Percentiles rank a stretch among this genome's conserved stretches.
These are phyloP conservation scores for Botryotinia globosa DNA, from an alignment of 2,329 filamentous ascomycete genomes.

Conservation along the genomic window DNA sequence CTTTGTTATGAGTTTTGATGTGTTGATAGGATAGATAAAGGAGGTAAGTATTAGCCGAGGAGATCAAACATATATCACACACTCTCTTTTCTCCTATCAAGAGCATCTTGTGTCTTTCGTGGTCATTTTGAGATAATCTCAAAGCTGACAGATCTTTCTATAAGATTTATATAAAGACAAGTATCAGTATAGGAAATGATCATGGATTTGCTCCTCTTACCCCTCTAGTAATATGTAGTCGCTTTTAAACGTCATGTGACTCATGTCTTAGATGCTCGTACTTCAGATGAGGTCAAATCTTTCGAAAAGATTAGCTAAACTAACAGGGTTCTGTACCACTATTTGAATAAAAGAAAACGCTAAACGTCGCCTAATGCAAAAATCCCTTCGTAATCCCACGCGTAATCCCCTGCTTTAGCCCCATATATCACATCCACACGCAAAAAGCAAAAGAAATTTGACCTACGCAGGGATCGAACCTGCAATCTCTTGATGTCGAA, in stretches of 20 bases:
- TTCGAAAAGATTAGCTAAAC: background rate
- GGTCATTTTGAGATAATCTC: background rate
- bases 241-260: no score
- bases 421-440: background rate
- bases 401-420: background rate
- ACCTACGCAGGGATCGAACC: conserved; percentile 42
- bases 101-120: background rate
- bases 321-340: background rate
- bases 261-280: background rate
- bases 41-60: background rate
- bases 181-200: background rate
- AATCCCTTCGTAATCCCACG: background rate
- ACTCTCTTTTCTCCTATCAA: background rate
- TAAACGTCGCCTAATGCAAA: background rate
- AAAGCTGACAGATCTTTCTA: no score
- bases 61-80: background rate
- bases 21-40: background rate
- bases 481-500: conserved; percentile 45
- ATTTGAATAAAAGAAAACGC: background rate
- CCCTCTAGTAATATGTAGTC: background rate
- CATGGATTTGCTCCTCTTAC: background rate
- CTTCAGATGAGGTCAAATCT: background rate
- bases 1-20: background rate
- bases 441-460: conserved; percentile 11
- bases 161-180: no score